Conservation (phyloP, 805 yeast genomes). For the Diddensiella caesifluorescens region DNA sequence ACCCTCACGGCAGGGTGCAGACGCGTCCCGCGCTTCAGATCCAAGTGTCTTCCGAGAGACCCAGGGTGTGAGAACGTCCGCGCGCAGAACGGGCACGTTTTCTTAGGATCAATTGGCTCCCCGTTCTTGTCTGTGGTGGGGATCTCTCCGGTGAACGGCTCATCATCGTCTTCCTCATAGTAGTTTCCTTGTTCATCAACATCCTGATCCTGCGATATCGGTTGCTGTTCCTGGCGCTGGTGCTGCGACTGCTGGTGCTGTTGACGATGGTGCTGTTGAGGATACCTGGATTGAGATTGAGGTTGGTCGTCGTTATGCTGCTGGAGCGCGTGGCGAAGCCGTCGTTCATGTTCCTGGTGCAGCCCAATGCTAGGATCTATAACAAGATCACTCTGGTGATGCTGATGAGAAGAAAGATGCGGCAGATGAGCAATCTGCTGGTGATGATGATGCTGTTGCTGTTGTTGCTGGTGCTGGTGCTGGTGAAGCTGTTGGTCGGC, state of each 20-base stretch:
- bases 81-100: slow-evolving; percentile 48
- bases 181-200: neutral
- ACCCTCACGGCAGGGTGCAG: slow-evolving; percentile 48
- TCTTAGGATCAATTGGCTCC: slow-evolving; percentile 25
- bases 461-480: neutral
- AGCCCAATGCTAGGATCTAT: neutral
- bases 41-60: slow-evolving; percentile 56
- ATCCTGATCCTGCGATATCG: slow-evolving; percentile 4
- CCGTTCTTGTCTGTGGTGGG: slow-evolving; percentile 8
- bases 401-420: neutral
- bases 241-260: slow-evolving; percentile 6
- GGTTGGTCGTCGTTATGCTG: slow-evolving; percentile 6
- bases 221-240: slow-evolving; percentile 6
- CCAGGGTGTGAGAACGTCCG: slow-evolving; percentile 52
- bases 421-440: neutral
- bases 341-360: slow-evolving; percentile 4
- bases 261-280: slow-evolving; percentile 7
- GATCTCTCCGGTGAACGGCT: neutral
- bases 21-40: slow-evolving; percentile 48
- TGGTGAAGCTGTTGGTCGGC: slow-evolving; percentile 2
- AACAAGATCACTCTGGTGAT: slow-evolving; percentile 3
- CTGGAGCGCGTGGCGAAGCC: slow-evolving; percentile 8
- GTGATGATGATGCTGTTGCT: neutral
- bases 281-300: neutral
- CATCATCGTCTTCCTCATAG: neutral